These are phyloP conservation scores for Calocybe gambosa DNA, from an alignment of 1,284 basidiomycete genomes.

Conservation along the genomic window DNA sequence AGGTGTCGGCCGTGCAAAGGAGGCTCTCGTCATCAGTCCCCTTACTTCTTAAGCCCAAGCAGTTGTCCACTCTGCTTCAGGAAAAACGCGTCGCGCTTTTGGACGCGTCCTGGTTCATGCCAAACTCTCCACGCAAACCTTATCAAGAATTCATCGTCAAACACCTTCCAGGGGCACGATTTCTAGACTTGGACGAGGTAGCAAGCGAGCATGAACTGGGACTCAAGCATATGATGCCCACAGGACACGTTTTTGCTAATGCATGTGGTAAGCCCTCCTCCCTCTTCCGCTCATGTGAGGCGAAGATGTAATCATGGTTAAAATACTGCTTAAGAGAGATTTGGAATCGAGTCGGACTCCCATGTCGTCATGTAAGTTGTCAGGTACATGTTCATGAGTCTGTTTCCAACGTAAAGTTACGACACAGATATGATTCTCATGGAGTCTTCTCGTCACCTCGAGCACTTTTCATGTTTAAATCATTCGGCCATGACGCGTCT, in stretches of 20 bases:
- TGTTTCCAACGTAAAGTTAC: conserved; percentile 10
- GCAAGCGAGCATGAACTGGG: conserved; percentile 65
- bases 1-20: background rate
- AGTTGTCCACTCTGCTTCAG: conserved; percentile 35
- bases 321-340: conserved; percentile 39
- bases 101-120: conserved; percentile 89
- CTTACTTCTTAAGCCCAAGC: conserved; percentile 45
- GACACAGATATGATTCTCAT: conserved; percentile 74
- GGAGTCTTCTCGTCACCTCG: conserved; percentile 89
- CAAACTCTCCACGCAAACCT: conserved; percentile 64
- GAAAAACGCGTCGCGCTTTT: conserved; percentile 44
- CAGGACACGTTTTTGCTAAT: conserved; percentile 62
- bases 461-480: conserved; percentile 87
- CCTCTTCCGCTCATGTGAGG: background rate
- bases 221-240: conserved; percentile 93
- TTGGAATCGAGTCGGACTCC: conserved; percentile 71
- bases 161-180: conserved; percentile 71
- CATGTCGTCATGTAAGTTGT: conserved; percentile 74
- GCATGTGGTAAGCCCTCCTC: conserved; percentile 61
- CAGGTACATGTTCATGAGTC: background rate
- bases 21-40: conserved; percentile 35
- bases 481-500: conserved; percentile 81
- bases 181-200: conserved; percentile 81
- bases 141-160: conserved; percentile 59
- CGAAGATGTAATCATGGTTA: background rate